phyloP scores from a whole-genome alignment of 2,329 filamentous ascomycete species.

The Fusarium redolens region DNA sequence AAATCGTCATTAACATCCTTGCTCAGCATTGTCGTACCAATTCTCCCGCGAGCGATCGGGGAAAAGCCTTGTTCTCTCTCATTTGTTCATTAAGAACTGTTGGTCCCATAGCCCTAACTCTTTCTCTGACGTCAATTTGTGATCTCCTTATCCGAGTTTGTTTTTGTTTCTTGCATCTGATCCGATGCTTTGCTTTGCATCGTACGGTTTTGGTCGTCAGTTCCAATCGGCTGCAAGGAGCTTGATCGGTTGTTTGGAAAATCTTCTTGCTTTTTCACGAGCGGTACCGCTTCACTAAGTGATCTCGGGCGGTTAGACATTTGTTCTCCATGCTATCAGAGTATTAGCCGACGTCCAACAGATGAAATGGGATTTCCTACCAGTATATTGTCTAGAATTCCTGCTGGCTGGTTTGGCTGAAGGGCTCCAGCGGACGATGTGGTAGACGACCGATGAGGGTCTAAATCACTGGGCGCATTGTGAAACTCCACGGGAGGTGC shows the following conservation, averaged over 20 bases:
- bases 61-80: not conserved
- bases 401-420: not conserved
- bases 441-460: not conserved
- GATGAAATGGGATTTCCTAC: not conserved
- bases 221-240: slow-evolving; percentile 10
- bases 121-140: not conserved
- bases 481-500: not conserved
- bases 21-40: too few species aligned
- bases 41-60: too few species aligned
- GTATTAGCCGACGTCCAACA: not conserved
- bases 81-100: not conserved
- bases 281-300: not conserved
- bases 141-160: not conserved
- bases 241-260: not conserved
- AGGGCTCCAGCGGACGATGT: not conserved
- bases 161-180: slow-evolving; percentile 4
- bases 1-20: not conserved
- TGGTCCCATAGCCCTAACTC: not conserved
- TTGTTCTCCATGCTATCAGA: not conserved
- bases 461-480: not conserved
- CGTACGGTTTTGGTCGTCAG: not conserved
- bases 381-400: not conserved
- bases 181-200: not conserved
- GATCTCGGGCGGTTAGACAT: slow-evolving; percentile 1
- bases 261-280: not conserved